These are phyloP conservation scores for Gymnopilus junonius DNA, from an alignment of 768 basidiomycete genomes.

Conservation along the genomic window DNA sequence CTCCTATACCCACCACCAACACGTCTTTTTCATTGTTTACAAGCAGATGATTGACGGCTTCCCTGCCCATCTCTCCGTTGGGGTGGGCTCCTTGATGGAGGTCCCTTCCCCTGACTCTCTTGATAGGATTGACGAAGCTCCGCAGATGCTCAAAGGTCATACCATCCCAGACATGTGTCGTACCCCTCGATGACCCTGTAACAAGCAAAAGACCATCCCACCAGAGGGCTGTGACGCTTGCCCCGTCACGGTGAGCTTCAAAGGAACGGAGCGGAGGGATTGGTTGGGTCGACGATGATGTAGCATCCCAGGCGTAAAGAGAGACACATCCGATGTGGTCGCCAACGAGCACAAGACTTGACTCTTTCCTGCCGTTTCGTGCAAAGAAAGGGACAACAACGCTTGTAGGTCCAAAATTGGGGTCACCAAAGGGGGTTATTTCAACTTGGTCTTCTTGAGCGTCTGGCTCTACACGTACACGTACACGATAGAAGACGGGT, in stretches of 20 bases:
- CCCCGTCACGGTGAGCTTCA: constrained; percentile 66
- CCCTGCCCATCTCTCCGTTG: constrained; percentile 34
- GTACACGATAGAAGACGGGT: constrained; percentile 55
- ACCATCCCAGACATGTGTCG: constrained; percentile 65
- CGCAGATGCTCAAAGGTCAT: constrained; percentile 63
- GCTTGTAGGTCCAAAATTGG: constrained; percentile 54
- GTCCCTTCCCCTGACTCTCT: constrained; percentile 32
- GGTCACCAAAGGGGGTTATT: constrained; percentile 53
- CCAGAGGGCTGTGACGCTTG: constrained; percentile 61
- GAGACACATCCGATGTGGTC: constrained; percentile 68
- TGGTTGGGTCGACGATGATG: not conserved
- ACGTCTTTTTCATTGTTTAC: constrained; percentile 56
- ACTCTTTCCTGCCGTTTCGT: constrained; percentile 16
- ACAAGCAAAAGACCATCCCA: constrained; percentile 64
- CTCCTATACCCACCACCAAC: constrained; percentile 63
- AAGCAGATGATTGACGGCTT: constrained; percentile 56
- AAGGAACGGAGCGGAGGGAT: constrained; percentile 49
- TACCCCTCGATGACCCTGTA: constrained; percentile 68
- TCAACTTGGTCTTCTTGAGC: constrained; percentile 33
- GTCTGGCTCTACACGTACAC: constrained; percentile 28
- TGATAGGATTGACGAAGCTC: constrained; percentile 53
- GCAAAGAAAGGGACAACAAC: constrained; percentile 53
- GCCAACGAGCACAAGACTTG: constrained; percentile 63
- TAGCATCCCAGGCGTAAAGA: constrained; percentile 56
- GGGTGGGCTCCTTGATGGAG: constrained; percentile 12